These are phyloP conservation scores for Beta lomatogona DNA, from an alignment of 179 eudicot species.

Conservation along the genomic window DNA sequence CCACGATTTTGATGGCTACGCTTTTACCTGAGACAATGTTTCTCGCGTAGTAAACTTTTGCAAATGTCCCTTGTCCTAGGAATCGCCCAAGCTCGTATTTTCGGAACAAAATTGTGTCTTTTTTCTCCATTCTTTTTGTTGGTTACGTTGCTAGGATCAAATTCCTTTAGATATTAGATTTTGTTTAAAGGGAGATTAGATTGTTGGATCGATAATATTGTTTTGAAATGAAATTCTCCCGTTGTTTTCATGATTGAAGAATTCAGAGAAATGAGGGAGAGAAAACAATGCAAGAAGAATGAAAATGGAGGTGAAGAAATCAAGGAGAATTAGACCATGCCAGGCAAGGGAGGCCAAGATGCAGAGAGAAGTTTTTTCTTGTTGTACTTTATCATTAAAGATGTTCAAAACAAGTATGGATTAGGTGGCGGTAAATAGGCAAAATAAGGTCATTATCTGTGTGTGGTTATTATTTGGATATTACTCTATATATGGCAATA, in stretches of 20 bases:
- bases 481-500: neutral
- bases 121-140: constrained; percentile 53
- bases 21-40: constrained; percentile 46
- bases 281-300: neutral
- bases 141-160: neutral
- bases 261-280: neutral
- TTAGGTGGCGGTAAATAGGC: constrained; percentile 3
- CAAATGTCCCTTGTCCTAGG: constrained; percentile 80
- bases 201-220: neutral
- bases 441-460: neutral
- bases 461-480: constrained; percentile 1
- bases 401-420: constrained; percentile 12
- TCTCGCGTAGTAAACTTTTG: constrained; percentile 66
- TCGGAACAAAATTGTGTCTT: constrained; percentile 54
- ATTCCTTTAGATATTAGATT: neutral
- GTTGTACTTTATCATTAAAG: neutral
- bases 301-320: neutral
- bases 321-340: constrained; percentile 16
- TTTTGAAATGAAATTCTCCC: neutral
- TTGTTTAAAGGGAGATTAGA: constrained; percentile 2
- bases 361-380: neutral
- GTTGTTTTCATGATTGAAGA: neutral
- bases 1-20: constrained; percentile 68
- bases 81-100: constrained; percentile 70
- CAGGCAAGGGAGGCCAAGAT: constrained; percentile 15